Evolutionary conservation across 805 yeast genomes (phyloP).

Genomic region (Candida parachauliodes): DNA sequence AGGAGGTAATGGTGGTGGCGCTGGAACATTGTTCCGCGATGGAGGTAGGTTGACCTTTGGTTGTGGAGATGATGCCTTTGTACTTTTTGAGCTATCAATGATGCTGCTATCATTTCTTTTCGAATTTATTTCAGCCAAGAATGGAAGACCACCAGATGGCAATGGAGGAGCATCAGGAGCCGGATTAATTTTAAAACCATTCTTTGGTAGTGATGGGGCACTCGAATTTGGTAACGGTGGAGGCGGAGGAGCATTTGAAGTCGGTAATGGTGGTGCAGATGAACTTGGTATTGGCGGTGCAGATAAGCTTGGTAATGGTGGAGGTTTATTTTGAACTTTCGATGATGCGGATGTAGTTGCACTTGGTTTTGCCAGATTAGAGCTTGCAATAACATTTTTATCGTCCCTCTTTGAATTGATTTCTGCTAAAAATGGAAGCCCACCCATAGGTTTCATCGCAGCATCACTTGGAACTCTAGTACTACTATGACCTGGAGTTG

Average conservation of each 20-base stretch:
- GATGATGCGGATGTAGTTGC: not conserved
- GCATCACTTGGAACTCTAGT: conserved; percentile 14
- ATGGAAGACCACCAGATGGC: conserved; percentile 13
- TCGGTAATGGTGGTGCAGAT: conserved; percentile 54
- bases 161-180: conserved; percentile 18
- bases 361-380: not conserved
- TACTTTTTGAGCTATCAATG: too few relatives aligned
- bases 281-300: conserved; percentile 22
- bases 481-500: conserved; percentile 8
- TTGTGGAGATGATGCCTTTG: conserved; percentile 13
- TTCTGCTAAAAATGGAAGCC: conserved; percentile 55
- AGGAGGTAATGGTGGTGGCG: conserved; percentile 7
- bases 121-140: too few relatives aligned
- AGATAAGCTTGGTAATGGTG: conserved; percentile 9
- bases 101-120: too few relatives aligned
- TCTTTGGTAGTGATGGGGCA: conserved; percentile 19
- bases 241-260: conserved; percentile 40
- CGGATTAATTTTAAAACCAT: too few relatives aligned
- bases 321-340: not conserved
- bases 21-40: conserved; percentile 9
- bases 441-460: conserved; percentile 25
- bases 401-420: conserved; percentile 56
- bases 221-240: conserved; percentile 11
- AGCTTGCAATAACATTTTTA: conserved; percentile 35
- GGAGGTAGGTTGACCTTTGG: conserved; percentile 9